A percentile compares a stretch with the other conserved stretches of the same genome.
Evolutionary conservation across 306 rosid species (phyloP).

Genomic region (Cajanus cajan): DNA sequence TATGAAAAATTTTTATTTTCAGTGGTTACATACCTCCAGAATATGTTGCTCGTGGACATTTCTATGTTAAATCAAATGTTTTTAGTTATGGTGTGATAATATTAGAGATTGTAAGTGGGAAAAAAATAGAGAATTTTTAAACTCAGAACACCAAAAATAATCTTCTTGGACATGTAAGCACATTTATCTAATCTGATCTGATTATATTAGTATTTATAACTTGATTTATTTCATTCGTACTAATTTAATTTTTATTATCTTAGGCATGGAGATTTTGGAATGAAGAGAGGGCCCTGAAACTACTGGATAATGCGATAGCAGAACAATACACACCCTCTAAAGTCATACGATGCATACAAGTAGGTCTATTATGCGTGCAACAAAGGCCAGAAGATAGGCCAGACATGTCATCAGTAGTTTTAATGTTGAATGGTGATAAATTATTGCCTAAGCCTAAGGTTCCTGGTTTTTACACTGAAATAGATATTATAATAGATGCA

Average conservation of each 20-base stretch:
- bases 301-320: not conserved
- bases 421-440: not conserved
- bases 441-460: not conserved
- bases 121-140: not conserved
- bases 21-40: constrained; percentile 30
- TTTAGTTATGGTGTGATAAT: constrained; percentile 21
- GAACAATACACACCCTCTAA: not conserved
- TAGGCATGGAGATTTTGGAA: not conserved
- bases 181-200: not conserved
- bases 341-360: not conserved
- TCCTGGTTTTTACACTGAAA: not conserved
- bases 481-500: not conserved
- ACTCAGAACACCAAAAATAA: not conserved
- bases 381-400: not conserved
- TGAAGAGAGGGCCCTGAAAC: not conserved
- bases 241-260: not conserved
- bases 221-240: not conserved
- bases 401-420: not conserved
- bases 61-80: constrained; percentile 11
- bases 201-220: not conserved
- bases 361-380: not conserved
- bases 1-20: not conserved
- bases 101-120: constrained; percentile 15
- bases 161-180: constrained; percentile 25
- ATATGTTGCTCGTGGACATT: not conserved